Evolutionary conservation across 1,284 basidiomycete genomes (phyloP).

Genomic region (Ceratobasidium theobromae): DNA sequence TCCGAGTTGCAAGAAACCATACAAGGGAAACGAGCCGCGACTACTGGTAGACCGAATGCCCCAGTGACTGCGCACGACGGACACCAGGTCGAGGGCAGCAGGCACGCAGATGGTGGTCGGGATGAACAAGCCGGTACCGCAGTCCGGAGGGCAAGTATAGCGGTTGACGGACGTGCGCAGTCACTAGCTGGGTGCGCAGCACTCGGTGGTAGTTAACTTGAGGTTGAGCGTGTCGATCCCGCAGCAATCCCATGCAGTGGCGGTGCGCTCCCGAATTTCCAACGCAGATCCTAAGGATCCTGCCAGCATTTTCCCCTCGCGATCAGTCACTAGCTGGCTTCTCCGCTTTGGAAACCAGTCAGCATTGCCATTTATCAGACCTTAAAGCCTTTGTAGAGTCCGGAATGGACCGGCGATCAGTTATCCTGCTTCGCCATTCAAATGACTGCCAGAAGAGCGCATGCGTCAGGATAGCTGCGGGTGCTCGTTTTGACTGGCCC

Average conservation of each 20-base stretch:
- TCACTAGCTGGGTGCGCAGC: not conserved
- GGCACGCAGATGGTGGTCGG: too few relatives aligned
- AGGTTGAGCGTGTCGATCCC: conserved; percentile 9
- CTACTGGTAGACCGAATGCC: too few relatives aligned
- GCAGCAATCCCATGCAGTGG: conserved; percentile 23
- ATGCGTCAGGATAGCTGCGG: conserved; percentile 13
- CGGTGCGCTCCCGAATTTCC: conserved; percentile 2
- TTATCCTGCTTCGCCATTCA: not conserved
- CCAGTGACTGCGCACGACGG: too few relatives aligned
- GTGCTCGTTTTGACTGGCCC: not conserved
- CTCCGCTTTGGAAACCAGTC: not conserved
- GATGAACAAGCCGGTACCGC: not conserved
- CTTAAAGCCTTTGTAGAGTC: not conserved
- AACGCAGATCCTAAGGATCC: not conserved
- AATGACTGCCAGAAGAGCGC: not conserved
- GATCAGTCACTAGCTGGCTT: not conserved
- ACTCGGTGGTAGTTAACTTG: not conserved
- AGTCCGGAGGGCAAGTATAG: conserved; percentile 4
- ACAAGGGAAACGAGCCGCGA: too few relatives aligned
- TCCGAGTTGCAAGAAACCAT: too few relatives aligned
- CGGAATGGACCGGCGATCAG: conserved; percentile 6
- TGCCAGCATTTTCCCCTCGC: not conserved
- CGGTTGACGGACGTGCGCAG: conserved; percentile 17
- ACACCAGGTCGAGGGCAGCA: too few relatives aligned
- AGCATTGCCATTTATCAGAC: not conserved